phyloP scores from a whole-genome alignment of 2,329 filamentous ascomycete genomes.

The Cladobotryum mycophilum region DNA sequence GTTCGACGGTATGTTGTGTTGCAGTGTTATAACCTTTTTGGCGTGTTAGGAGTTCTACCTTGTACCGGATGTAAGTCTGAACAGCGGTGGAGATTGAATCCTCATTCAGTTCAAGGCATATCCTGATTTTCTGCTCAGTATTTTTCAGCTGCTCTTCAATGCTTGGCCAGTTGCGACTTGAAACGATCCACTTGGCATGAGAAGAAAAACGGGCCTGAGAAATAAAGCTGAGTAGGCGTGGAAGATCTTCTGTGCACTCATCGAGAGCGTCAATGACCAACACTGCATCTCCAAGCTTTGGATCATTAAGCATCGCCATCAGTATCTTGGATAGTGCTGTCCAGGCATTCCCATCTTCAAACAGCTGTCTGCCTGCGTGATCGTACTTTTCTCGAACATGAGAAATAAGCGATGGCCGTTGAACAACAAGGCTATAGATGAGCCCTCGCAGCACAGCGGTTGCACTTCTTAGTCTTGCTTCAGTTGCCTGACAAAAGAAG shows the following conservation, averaged over 20 bases:
- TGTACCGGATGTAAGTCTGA: slow-evolving; percentile 29
- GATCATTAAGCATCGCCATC: slow-evolving; percentile 31
- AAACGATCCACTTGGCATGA: slow-evolving; percentile 35
- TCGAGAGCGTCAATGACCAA: slow-evolving; percentile 42
- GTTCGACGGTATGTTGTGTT: slow-evolving; percentile 6
- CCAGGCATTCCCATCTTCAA: slow-evolving; percentile 25
- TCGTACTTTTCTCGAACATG: too few species aligned
- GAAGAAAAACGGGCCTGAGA: slow-evolving; percentile 11
- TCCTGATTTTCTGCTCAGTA: slow-evolving; percentile 14
- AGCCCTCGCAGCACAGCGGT: too few species aligned
- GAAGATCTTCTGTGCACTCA: slow-evolving; percentile 20
- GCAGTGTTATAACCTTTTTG: slow-evolving; percentile 12
- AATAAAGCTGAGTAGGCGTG: not conserved
- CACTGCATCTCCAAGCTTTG: slow-evolving; percentile 18
- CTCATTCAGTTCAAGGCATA: slow-evolving; percentile 33
- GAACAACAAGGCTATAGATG: too few species aligned
- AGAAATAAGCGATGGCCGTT: too few species aligned
- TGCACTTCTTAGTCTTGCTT: too few species aligned
- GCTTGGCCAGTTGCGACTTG: slow-evolving; percentile 34
- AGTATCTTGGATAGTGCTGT: slow-evolving; percentile 32
- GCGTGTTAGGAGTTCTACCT: slow-evolving; percentile 24
- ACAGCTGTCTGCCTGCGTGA: too few species aligned
- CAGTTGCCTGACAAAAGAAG: too few species aligned
- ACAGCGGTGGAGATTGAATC: slow-evolving; percentile 30
- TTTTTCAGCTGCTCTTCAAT: slow-evolving; percentile 30